Evolutionary conservation across 192 early-diverging fungal genomes (phyloP), one percentile per base, ranked within the genome.

Genomic region (Oehlia diaphana): DNA sequence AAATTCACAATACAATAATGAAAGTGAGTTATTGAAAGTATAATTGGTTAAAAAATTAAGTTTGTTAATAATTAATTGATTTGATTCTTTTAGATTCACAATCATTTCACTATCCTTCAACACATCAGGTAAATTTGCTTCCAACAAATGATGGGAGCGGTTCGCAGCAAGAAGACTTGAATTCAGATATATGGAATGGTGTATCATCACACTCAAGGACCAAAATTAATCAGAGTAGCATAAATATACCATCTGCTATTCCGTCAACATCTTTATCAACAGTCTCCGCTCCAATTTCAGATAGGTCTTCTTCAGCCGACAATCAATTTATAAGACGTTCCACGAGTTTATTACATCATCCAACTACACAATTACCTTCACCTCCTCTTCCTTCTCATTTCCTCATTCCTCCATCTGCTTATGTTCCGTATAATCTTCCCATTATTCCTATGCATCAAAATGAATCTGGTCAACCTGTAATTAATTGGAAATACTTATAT

Each of bases 401-500:
- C 31, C 64, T 77, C n/a, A 72, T 78, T 1, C 19, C 16, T 6
- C 33, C 33, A n/a, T 50, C 35, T 23, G 19, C 42, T 37, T 73
- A 37, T 49, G 26, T 16, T 47, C n/a, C 44, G 35, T 61, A 75
- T 63, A 75, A 33, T 61, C 74, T 78, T 21, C 71, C 76, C 33
- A 71, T 71, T 13, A 58, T 78, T 21, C 71, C 76, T 37, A 71
- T 71, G 7, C 63, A 88, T 64, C 79, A 81, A 14, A 82, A 90
- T 12, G 79, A 83, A 47, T 13, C 61, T 0, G 84, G 82, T 23
- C 62, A 69, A 13, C 82, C 85, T 3, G 58, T 53, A 23, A 87
- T 94, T 62, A 90, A 95, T 76, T 96, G 95, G 95, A 93, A 88
- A 72, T 74, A 84, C 63, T 73, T 96, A 1, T 98, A 92, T 79